Evolutionary conservation across 2,329 filamentous ascomycete genomes (phyloP), one percentile per base, ranked within the genome.

Genomic region (Xylaria sp.): DNA sequence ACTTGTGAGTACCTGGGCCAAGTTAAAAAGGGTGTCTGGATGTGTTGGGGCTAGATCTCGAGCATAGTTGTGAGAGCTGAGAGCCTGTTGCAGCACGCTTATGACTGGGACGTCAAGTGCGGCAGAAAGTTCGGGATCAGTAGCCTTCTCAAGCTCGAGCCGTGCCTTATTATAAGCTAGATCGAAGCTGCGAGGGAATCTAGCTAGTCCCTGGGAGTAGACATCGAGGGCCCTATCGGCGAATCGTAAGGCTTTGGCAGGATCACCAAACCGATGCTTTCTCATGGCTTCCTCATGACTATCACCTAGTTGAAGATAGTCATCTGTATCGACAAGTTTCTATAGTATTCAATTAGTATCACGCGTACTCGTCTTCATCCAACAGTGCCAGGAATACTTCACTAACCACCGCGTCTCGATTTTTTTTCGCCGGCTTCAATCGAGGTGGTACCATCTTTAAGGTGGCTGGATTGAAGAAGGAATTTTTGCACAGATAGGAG

Each of bases 151-250:
- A 75, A 92, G 89, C 78, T 92, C 86, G 39, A 93, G 84, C 70
- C 90, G 86, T 31, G 91, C 91, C 88, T 92, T 92, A 79, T 93
- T 93, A 78, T 93, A 93, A 12, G 91, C 90, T 43, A 93, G 83
- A 79, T 93, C 91, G 79, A 93, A 90, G 23, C 85, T 89, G 10
- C 78, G 76, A 1, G 90, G 89, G 76, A 88, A 89, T 68, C 83
- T 87, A 58, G 82, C 80, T 39, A 93, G 77, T 13, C 89, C 91
- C 62, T 88, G 85, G 70, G 89, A 86, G 75, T 93, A 94, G 54
- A 85, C 84, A 61, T 91, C 86, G 62, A 92, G 86, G 13, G 91
- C 91, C 70, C 90, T 83, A 71, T 89, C 84, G 76, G 88, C 89
- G 73, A 89, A 89, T 56, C 82, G 76, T 61, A 81, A 74, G 0